Base-by-base conservation (phyloP, 2,329 filamentous ascomycete species). In the Claviceps digitariae region DNA sequence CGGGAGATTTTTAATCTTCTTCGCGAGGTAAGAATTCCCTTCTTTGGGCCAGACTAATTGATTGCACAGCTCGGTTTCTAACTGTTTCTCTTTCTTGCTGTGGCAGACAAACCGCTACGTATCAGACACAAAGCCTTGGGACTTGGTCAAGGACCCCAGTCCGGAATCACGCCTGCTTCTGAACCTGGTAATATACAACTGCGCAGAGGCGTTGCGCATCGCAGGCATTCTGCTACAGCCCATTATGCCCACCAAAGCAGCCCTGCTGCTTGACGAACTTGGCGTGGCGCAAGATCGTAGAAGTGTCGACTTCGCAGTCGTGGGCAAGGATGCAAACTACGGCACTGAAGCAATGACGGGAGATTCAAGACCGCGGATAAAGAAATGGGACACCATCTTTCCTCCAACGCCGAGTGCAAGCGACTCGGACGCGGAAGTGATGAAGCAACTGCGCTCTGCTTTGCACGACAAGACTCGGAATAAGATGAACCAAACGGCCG, bases 221-320 rank as follows among this genome's bases (percentile, higher is more conserved):
- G 74, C 76, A 0, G 88, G 84, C 15, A 95, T 98, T 60, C 73
- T 97, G 48, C 72, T 98, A 46, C 90, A 95, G 67, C 90, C 93
- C 1, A 87, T 90, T 63, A 95, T 98, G 78, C 93, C 93, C 0
- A 74, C 72, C 43, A 95, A 94, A 67, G 79, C 88, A 48, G 69
- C 70, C 12, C 72, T 80, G 58, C 68, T 96, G 34, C 77, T 98
- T 0, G 85, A 95, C 64, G 78, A 84, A 62, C 72, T 98, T 9
- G 84, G 86, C 1, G 90, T 98, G 4, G 69, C 73, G 3, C 65
- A 72, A 9, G 74, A 78, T 10, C 78, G 77, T 51, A 77, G 91
- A 54, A 77, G 72, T 0, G 78, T 89, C 55, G 71, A 76, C 20
- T 77, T 81, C 64, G 84, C 88, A 5, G 64, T 59, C 27, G 69